Percentiles rank a stretch among this genome's conserved stretches.
Evolutionary conservation across 2,329 filamentous ascomycete species (phyloP).

Genomic region (Beauveria sp.): DNA sequence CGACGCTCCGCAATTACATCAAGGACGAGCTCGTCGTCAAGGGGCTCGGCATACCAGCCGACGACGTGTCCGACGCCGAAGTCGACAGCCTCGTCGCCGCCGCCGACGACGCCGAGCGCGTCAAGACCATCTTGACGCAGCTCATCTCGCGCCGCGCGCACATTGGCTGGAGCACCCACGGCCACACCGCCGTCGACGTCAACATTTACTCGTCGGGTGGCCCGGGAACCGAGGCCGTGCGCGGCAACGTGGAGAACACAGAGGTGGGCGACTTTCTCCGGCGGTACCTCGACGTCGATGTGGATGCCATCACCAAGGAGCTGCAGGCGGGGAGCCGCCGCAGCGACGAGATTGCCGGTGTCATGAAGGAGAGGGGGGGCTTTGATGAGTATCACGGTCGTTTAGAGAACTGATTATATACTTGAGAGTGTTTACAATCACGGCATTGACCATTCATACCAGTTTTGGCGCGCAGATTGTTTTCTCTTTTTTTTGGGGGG

Average conservation of each 20-base stretch:
- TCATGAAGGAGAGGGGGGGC: not conserved
- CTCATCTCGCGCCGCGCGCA: slow-evolving; percentile 85
- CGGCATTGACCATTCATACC: not conserved
- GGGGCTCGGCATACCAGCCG: slow-evolving; percentile 61
- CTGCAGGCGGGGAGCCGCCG: slow-evolving; percentile 47
- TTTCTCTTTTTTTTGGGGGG: not conserved
- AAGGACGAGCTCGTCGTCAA: slow-evolving; percentile 57
- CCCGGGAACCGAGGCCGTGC: slow-evolving; percentile 53
- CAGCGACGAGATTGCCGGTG: slow-evolving; percentile 2
- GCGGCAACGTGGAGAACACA: slow-evolving; percentile 91
- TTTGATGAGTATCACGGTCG: slow-evolving; percentile 6
- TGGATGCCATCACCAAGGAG: slow-evolving; percentile 69
- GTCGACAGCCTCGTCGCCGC: slow-evolving; percentile 55
- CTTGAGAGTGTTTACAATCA: no score
- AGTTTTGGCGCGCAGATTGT: not conserved
- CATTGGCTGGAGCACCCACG: slow-evolving; percentile 90
- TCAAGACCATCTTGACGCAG: slow-evolving; percentile 60
- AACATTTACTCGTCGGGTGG: slow-evolving; percentile 85
- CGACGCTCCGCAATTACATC: slow-evolving; percentile 54
- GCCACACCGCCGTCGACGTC: slow-evolving; percentile 88
- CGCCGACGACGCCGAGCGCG: slow-evolving; percentile 46
- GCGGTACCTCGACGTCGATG: slow-evolving; percentile 71
- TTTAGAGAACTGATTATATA: not conserved
- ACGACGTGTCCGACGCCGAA: slow-evolving; percentile 64
- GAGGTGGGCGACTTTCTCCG: slow-evolving; percentile 79